Base-by-base conservation (phyloP, 2,329 filamentous ascomycete species). In the Calonectria fujianensis region DNA sequence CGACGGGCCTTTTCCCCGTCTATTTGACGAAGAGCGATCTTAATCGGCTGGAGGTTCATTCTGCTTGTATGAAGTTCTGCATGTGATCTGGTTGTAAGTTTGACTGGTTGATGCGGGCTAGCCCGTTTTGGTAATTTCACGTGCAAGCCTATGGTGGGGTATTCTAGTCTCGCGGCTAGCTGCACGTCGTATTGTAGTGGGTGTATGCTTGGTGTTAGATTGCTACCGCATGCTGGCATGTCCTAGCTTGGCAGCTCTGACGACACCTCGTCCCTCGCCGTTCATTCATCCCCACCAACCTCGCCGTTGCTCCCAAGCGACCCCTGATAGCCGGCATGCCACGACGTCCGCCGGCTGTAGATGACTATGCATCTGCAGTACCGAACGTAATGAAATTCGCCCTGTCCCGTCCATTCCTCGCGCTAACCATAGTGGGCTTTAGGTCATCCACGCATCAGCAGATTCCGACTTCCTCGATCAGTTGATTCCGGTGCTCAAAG, bases 381-480 rank as follows among this genome's bases (percentile, higher is more conserved):
- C 85, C 87, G 50, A 86, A 89, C 83, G 88, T 88, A 75, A 50
- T 76, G 50, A 45, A 72, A 39, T 27, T 77, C 76, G 18, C 77
- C 81, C 31, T 76, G 77, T 6, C 39, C 41, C 72, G 16, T 50
- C 24, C 6, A 63, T 54, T 68, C 69, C 41, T 24, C 65, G 68
- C 70, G 70, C 66, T 78, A 74, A 79, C 70, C 39, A 48, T 61
- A 31, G 7, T 59, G 18, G 27, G 59, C 48, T 64, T 31, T 57
- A 99, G 95, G 97, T 98, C 79, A 96, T 98, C 75, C 92, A 98
- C 80, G 96, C 96, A 2, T 94, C 96, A 16, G 96, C 96, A 29
- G 96, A 98, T 82, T 91, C 94, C 65, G 97, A 99, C 81, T 98
- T 98, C 82, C 92, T 99, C 77, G 97, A 98, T 84, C 96, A 98